Base-by-base conservation (phyloP, 1,139 yeast genomes). In the Pichia sp. region DNA sequence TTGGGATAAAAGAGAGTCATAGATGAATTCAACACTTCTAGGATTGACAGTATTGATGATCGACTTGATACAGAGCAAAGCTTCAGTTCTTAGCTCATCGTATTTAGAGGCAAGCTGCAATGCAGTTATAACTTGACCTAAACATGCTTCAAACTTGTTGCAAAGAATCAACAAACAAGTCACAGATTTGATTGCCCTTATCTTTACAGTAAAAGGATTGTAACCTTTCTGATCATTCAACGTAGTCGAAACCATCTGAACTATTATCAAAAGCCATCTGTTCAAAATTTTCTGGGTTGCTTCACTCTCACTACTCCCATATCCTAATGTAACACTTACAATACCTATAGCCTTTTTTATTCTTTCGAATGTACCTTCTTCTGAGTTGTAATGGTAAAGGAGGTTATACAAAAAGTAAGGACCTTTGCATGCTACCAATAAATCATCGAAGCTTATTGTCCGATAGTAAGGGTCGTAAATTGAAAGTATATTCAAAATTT, bases 71-170 rank as follows among this genome's bases (percentile, higher is more conserved):
- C 95, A 85, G 44, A 75, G 72, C 50, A 93, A 70, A 0, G 95
- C 82, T 37, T 78, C 77, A 19, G 72, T 72, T 56, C 85, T 85
- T 25, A 90, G 75, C 30, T 80, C 82, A 0, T 76, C 70, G 22
- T 77, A 78, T 41, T 85, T 91, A 31, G 91, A 69, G 0, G 95
- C 85, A 0, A 93, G 82, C 63, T 90, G 97, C 19, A 95, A 70
- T 60, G 96, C 87, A 0, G 96, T 86, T 53, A 90, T 85, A 4
- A 95, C 79, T 64, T 93, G 99, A 0, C 97, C 96, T 36, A 91
- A 71, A 0, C 95, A 93, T 4, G 89, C 79, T 2, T 86, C 80
- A 18, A 88, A 80, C 1, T 85, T 77, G 3, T 74, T 66, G 4
- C 83, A 81, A n/a, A 82, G 75, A 48, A 75, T 74, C 21, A 88